Base-by-base conservation (phyloP, 768 basidiomycete species). In the Rhizopogon vinicolor region DNA sequence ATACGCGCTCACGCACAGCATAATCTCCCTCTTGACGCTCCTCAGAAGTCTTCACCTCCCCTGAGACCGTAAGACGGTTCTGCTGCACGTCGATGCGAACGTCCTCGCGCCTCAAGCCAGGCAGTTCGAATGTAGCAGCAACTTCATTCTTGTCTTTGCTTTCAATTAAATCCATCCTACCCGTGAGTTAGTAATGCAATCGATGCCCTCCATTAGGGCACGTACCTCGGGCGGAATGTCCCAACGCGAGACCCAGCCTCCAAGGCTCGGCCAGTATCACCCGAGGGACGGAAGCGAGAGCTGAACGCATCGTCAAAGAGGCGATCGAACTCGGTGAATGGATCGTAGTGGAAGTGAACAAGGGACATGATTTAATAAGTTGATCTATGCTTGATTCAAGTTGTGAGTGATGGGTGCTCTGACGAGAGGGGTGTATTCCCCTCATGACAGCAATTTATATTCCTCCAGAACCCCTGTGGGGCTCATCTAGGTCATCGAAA, bases 151-250 rank as follows among this genome's bases (percentile, higher is more conserved):
- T 68, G 19, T 78, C 72, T 0, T 60, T 44, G 55, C 81, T 69
- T 60, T 84, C 82, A 60, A 80, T 77, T 12, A 84, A 66, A 58
- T 84, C 80, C 76, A 84, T 78, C 59, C 83, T 84, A 58, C 1
- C 31, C 19, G 33, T 29, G 9, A 16, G 6, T 28, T 25, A 49
- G 35, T 5, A 14, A 7, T 37, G 48, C 19, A 37, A 37, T 13
- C 37, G 14, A 39, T 37, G 9, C 14, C 19, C 19, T 29, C 7
- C 13, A 9, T 37, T 7, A 37, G 22, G 48, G 4, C 4, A 25
- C 60, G 3, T 62, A 71, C 75, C 62, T 70, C 6, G 75, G 76
- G 49, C 65, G 72, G 49, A 62, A 64, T 39, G 51, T 9, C 1
- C 18, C 43, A 4, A 45, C 18, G 33, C 37, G 57, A 43, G 46